phyloP scores from a whole-genome alignment of 768 basidiomycete species.

The Lentinula boryana region DNA sequence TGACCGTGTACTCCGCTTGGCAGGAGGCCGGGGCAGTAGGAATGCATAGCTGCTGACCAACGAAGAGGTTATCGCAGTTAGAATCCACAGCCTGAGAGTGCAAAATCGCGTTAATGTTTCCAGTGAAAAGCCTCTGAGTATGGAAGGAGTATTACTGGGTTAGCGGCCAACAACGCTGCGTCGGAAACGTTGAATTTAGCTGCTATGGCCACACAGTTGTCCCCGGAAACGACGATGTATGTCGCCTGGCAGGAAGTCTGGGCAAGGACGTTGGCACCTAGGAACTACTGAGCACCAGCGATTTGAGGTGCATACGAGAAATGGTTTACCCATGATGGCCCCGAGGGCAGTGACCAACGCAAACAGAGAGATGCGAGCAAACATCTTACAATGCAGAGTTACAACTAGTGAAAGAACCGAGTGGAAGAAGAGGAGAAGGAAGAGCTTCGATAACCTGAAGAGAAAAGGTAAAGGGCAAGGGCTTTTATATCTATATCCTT shows the following conservation, averaged over 20 bases:
- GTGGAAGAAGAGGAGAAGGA: neutral
- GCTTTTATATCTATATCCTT: neutral
- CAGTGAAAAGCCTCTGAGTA: neutral
- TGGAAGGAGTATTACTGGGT: neutral
- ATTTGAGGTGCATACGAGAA: neutral
- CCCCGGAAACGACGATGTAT: neutral
- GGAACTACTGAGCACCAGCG: neutral
- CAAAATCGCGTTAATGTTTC: neutral
- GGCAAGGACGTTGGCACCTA: neutral
- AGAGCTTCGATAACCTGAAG: neutral
- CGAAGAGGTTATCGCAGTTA: neutral
- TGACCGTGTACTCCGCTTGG: neutral
- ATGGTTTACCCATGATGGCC: neutral
- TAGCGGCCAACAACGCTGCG: neutral
- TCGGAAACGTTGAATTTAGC: neutral
- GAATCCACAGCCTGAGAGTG: neutral
- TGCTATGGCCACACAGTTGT: neutral
- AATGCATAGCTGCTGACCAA: neutral
- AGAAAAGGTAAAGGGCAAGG: neutral
- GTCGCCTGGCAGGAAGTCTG: constrained; percentile 1
- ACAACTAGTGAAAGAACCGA: neutral
- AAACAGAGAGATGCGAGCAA: neutral
- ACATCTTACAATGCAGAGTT: neutral
- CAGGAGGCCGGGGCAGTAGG: neutral
- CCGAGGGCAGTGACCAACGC: neutral